Evolutionary conservation across 2,329 filamentous ascomycete species (phyloP), one percentile per base, ranked within the genome.

Genomic region (Kalmusia sp.): DNA sequence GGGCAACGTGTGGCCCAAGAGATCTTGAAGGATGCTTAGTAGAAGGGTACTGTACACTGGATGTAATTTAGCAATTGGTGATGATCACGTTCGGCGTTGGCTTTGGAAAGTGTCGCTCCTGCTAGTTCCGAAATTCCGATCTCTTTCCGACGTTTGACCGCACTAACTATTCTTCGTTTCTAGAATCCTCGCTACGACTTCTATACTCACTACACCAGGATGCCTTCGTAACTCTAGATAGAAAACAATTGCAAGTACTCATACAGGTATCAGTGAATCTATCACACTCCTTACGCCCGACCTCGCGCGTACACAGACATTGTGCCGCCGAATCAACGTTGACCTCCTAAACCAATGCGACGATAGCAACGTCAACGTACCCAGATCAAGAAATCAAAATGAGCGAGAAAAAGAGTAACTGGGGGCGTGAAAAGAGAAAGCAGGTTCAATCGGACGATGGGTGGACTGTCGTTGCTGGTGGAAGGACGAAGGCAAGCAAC

Each of bases 1-100:
- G 83, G 83, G 1, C 72, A 82, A 52, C 67, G 79, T 12, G 83
- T 73, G 2, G 81, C 81, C 0, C 64, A 65, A 30, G 79, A 84
- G 61, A 77, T 82, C 3, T 22, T 61, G 25, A 21, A 27, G 24
- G 6, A 12, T 31, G 37, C 19, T 17, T 27, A 21, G 39, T 43
- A 17, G 9, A 19, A 9, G n/a, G n/a, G n/a, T n/a, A n/a, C n/a
- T n/a, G n/a, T n/a, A n/a, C n/a, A n/a, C n/a, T n/a, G n/a, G 17
- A 21, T 21, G 19, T 22, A 30, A 11, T 7, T 19, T 6, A 11
- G 14, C 3, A 3, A 31, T 21, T 2, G 15, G 9, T 12, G 14
- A n/a, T 31, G 7, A 8, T 28, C 4, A 14, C 21, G 15, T 6
- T 31, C n/a, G 17, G 39, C 8, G 3, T 30, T 8, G 17, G 34